Percentiles rank a stretch among this genome's conserved stretches.
These are phyloP conservation scores for Mortierella sp. DNA, from an alignment of 371 early-diverging fungal species.

Conservation along the genomic window DNA sequence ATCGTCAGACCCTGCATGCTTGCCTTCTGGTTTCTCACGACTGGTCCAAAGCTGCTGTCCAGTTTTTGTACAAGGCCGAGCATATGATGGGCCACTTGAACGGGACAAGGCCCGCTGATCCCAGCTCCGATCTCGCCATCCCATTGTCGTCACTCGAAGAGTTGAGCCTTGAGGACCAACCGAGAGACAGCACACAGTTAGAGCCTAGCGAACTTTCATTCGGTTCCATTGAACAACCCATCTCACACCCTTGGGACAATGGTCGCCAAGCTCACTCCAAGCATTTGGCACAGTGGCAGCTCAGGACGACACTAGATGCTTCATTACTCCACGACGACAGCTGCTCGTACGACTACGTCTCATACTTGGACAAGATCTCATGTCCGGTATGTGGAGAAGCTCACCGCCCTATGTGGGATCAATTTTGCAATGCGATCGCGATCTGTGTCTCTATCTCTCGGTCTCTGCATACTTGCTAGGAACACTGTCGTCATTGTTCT, in stretches of 20 bases:
- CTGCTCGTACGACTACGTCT: conserved; percentile 45
- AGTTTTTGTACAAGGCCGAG: conserved; percentile 51
- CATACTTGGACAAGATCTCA: conserved; percentile 44
- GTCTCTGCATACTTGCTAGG: too few relatives aligned
- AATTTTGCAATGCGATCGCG: neutral
- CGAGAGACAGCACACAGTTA: too few relatives aligned
- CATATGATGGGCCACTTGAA: conserved; percentile 50
- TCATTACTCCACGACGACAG: conserved; percentile 26
- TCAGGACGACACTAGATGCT: conserved; percentile 27
- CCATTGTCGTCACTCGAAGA: conserved; percentile 12
- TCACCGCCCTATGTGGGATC: too few relatives aligned
- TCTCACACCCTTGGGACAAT: too few relatives aligned
- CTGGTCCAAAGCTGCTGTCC: conserved; percentile 51
- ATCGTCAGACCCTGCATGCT: conserved; percentile 37
- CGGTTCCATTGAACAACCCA: too few relatives aligned
- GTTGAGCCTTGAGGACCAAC: conserved; percentile 12
- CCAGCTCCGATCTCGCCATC: too few relatives aligned
- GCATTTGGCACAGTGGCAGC: conserved; percentile 14
- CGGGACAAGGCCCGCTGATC: too few relatives aligned
- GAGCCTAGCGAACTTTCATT: too few relatives aligned
- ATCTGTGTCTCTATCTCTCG: too few relatives aligned
- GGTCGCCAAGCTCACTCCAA: conserved; percentile 9
- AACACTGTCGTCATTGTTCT: neutral
- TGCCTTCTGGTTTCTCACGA: conserved; percentile 47
- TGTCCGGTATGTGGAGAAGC: conserved; percentile 51